Evolutionary conservation across 2,329 filamentous ascomycete genomes (phyloP).

Genomic region (Coniosporium tulheliwenetii): DNA sequence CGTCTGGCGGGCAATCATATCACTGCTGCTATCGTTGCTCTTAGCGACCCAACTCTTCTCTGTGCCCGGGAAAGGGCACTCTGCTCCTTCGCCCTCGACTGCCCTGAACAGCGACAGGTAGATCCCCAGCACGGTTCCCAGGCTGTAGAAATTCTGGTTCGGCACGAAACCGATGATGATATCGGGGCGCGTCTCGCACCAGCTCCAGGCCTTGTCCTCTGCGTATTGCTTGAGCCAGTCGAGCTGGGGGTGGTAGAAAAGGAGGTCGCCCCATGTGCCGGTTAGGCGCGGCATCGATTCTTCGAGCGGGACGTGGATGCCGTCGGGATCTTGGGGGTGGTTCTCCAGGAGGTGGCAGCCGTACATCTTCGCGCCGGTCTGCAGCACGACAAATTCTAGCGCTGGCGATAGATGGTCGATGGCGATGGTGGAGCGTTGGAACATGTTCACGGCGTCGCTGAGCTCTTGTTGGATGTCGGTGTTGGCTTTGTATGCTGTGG

Average conservation of each 20-base stretch:
- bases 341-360: slow-evolving; percentile 26
- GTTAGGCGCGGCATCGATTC: slow-evolving; percentile 16
- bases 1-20: slow-evolving; percentile 16
- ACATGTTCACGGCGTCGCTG: slow-evolving; percentile 25
- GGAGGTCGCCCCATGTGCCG: slow-evolving; percentile 5
- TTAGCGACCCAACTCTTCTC: slow-evolving; percentile 16
- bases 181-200: slow-evolving; percentile 20
- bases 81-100: slow-evolving; percentile 18
- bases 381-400: slow-evolving; percentile 22
- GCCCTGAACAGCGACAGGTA: slow-evolving; percentile 19
- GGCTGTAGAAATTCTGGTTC: slow-evolving; percentile 20
- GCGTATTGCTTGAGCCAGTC: slow-evolving; percentile 17
- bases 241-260: slow-evolving; percentile 22
- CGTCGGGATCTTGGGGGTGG: slow-evolving; percentile 14
- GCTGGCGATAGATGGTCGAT: slow-evolving; percentile 16
- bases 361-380: slow-evolving; percentile 22
- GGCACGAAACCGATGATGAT: slow-evolving; percentile 23
- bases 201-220: slow-evolving; percentile 18
- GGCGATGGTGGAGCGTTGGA: slow-evolving; percentile 21
- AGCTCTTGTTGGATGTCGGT: slow-evolving; percentile 22
- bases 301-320: slow-evolving; percentile 10
- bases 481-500: slow-evolving; percentile 23
- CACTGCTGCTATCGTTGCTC: slow-evolving; percentile 17
- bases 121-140: slow-evolving; percentile 16
- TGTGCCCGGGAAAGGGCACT: slow-evolving; percentile 20